Conservation (phyloP, 192 early-diverging fungal species). For the Martensiomyces pterosporus region DNA sequence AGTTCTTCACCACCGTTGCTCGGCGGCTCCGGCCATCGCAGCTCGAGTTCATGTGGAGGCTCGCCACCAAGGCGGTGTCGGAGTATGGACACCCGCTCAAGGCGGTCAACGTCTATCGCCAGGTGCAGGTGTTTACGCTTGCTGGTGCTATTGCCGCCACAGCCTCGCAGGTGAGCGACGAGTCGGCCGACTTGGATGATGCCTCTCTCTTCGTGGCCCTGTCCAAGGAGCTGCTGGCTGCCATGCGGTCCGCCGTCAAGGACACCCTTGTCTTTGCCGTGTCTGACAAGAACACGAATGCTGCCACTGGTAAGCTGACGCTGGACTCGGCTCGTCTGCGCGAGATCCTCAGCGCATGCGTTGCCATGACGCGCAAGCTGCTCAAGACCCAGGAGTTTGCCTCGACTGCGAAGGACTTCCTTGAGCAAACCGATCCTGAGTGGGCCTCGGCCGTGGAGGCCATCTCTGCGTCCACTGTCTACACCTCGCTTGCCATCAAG, state of each 20-base stretch:
- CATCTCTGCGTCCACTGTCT: too few species aligned
- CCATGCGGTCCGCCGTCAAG: conserved; percentile 16
- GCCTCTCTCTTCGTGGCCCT: too few species aligned
- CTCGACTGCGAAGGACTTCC: neutral
- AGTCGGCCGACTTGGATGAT: neutral
- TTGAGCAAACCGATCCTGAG: too few species aligned
- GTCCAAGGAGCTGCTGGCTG: conserved; percentile 2
- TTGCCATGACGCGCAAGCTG: conserved; percentile 12
- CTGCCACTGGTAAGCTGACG: conserved; percentile 7
- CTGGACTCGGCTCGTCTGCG: conserved; percentile 26
- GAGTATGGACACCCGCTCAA: conserved; percentile 51
- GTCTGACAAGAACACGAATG: conserved; percentile 19
- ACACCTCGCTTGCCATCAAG: too few species aligned
- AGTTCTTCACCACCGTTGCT: conserved; percentile 54
- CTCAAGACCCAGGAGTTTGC: conserved; percentile 9
- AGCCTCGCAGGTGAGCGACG: conserved; percentile 5
- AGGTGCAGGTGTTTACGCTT: conserved; percentile 56
- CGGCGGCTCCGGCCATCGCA: conserved; percentile 18
- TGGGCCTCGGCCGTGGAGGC: too few species aligned
- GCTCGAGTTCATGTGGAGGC: conserved; percentile 59
- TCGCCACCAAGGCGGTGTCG: conserved; percentile 54
- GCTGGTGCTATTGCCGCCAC: conserved; percentile 8
- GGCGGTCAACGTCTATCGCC: conserved; percentile 62
- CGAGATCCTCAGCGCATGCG: conserved; percentile 24
- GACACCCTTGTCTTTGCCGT: conserved; percentile 19